Evolutionary conservation across 768 basidiomycete genomes (phyloP).

Genomic region (Cystofilobasidium macerans): DNA sequence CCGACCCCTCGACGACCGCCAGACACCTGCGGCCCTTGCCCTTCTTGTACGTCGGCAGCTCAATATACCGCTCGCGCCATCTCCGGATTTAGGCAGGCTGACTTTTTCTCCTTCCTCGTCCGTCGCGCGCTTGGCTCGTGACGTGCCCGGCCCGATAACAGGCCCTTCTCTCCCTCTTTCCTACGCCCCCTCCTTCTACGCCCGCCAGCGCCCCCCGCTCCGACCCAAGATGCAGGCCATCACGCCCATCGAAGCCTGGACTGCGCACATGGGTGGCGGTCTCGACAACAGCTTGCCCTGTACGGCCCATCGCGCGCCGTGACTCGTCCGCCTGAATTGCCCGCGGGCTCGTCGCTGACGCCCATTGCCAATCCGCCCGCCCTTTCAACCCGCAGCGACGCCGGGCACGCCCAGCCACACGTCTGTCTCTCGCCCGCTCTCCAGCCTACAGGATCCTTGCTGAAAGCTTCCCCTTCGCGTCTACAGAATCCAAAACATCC

Average conservation of each 20-base stretch:
- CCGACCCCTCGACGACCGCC: neutral
- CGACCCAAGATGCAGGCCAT: slow-evolving; percentile 2
- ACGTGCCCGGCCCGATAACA: neutral
- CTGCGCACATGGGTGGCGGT: slow-evolving; percentile 15
- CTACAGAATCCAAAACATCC: slow-evolving; percentile 44
- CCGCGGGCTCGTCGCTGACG: too few species aligned
- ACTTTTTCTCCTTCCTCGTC: neutral
- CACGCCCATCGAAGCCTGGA: slow-evolving; percentile 24
- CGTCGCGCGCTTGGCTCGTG: neutral
- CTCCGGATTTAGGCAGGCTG: too few species aligned
- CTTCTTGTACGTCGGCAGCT: neutral
- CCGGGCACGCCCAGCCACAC: slow-evolving; percentile 24
- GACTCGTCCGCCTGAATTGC: too few species aligned
- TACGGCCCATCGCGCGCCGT: neutral
- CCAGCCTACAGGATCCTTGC: neutral
- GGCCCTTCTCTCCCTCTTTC: neutral
- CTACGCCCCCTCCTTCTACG: neutral
- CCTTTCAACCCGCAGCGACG: slow-evolving; percentile 6
- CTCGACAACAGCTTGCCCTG: slow-evolving; percentile 20
- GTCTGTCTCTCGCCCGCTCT: neutral
- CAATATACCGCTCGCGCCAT: too few species aligned
- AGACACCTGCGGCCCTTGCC: neutral
- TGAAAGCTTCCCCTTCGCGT: neutral
- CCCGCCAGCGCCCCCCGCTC: neutral
- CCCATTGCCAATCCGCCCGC: neutral